Evolutionary conservation across 2,329 filamentous ascomycete species (phyloP).

Genomic region (Phaeosphaeriaceae sp.): DNA sequence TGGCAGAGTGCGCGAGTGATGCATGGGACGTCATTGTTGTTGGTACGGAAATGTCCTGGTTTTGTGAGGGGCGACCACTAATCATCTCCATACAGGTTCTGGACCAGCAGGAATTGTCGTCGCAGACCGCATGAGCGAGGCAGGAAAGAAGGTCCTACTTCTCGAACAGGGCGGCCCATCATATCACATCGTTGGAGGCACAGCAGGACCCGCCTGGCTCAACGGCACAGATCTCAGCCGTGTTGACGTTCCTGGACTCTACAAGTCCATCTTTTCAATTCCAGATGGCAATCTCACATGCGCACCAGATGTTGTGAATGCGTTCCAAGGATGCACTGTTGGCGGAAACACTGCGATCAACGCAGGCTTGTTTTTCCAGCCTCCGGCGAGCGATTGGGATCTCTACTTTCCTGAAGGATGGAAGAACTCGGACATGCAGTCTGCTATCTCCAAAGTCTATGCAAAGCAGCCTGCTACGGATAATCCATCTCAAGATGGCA

Average conservation of each 20-base stretch:
- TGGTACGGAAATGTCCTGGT: constrained; percentile 10
- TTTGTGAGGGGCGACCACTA: neutral
- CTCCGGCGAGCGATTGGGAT: constrained; percentile 62
- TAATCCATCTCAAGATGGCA: constrained; percentile 55
- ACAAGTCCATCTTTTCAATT: constrained; percentile 60
- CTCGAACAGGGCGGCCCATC: constrained; percentile 62
- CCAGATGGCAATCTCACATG: constrained; percentile 53
- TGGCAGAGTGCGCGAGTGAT: constrained; percentile 11
- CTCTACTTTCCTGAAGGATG: constrained; percentile 59
- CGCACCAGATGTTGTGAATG: constrained; percentile 48
- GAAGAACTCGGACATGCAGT: constrained; percentile 59
- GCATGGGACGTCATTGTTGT: constrained; percentile 35
- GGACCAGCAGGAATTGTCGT: constrained; percentile 63
- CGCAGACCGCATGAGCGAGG: constrained; percentile 60
- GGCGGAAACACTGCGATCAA: constrained; percentile 64
- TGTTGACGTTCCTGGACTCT: constrained; percentile 62
- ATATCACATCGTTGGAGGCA: constrained; percentile 58
- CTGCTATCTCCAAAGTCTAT: constrained; percentile 57
- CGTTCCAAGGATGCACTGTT: constrained; percentile 60
- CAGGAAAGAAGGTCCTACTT: constrained; percentile 61
- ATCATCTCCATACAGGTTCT: constrained; percentile 34
- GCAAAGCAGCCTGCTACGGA: constrained; percentile 55
- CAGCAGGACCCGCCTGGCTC: constrained; percentile 59
- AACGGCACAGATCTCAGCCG: constrained; percentile 57
- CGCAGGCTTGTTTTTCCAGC: constrained; percentile 62